Conservation (phyloP, 345 rosid species). For the Acer negundo region DNA sequence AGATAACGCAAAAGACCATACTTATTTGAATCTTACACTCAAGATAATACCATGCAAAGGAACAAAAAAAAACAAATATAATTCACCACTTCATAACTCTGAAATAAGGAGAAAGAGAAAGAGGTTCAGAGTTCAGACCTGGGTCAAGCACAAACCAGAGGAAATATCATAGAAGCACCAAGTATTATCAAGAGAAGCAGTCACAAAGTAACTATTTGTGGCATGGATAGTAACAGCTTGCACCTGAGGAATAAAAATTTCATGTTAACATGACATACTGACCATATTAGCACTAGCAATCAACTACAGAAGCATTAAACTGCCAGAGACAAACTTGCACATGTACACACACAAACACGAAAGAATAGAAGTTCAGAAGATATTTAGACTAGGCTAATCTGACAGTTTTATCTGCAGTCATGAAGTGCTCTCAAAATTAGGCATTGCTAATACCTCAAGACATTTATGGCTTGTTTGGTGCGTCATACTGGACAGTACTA, state of each 20-base stretch:
- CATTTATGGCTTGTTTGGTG: not conserved
- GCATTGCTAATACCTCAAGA: not conserved
- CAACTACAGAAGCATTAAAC: not conserved
- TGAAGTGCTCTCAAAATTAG: not conserved
- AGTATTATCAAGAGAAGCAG: slow-evolving; percentile 90
- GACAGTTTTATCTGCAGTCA: not conserved
- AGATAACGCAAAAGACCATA: not conserved
- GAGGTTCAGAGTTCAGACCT: slow-evolving; percentile 54
- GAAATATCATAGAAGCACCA: slow-evolving; percentile 97
- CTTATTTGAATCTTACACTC: not conserved
- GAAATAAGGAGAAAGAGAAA: slow-evolving; percentile 4
- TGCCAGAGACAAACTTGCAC: not conserved
- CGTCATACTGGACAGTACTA: too few relatives aligned
- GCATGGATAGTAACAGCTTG: slow-evolving; percentile 97
- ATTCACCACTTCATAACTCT: not conserved
- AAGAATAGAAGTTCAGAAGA: not conserved
- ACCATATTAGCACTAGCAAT: not conserved
- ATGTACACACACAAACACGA: not conserved
- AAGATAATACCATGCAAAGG: not conserved
- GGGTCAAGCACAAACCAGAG: slow-evolving; percentile 82
- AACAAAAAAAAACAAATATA: not conserved
- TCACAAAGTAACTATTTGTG: slow-evolving; percentile 89
- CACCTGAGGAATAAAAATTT: slow-evolving; percentile 50
- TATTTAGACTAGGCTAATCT: not conserved
- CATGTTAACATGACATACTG: not conserved